Evolutionary conservation across 129 eudicot species (phyloP).

Genomic region (Cynara cardunculus): DNA sequence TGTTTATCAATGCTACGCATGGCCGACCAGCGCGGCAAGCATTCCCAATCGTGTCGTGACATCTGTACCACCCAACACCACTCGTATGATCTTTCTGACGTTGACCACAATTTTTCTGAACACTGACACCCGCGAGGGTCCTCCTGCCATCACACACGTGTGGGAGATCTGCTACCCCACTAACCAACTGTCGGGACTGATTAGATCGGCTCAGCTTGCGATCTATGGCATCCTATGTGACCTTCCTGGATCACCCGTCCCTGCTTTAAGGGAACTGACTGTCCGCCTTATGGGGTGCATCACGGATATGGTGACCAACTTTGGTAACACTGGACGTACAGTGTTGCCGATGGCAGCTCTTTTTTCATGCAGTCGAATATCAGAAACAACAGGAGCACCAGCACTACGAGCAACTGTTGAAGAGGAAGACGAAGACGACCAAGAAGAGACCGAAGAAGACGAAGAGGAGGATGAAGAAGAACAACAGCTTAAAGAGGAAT

Average conservation of each 20-base stretch:
- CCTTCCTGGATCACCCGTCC: not conserved
- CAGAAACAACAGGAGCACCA: not conserved
- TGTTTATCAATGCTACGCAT: not conserved
- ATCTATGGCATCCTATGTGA: not conserved
- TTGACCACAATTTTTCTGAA: not conserved
- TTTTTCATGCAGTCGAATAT: not conserved
- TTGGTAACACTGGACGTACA: not conserved
- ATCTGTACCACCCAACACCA: not conserved
- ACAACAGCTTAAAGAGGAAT: too few relatives aligned
- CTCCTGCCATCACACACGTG: not conserved
- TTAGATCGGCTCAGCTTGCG: not conserved
- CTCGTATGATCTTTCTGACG: not conserved
- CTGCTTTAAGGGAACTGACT: not conserved
- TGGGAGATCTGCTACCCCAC: not conserved
- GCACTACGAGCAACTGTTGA: not conserved
- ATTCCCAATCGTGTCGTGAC: not conserved
- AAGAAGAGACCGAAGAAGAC: not conserved
- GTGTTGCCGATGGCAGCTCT: not conserved
- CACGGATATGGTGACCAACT: not conserved
- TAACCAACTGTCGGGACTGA: not conserved
- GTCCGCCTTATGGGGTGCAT: not conserved
- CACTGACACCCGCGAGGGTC: not conserved
- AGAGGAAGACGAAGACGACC: not conserved
- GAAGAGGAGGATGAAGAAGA: not conserved
- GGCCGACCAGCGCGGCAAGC: not conserved